A percentile compares a stretch with the other conserved stretches of the same genome.
Conservation (phyloP, 192 early-diverging fungal genomes). For the Backusella liffmaniae region DNA sequence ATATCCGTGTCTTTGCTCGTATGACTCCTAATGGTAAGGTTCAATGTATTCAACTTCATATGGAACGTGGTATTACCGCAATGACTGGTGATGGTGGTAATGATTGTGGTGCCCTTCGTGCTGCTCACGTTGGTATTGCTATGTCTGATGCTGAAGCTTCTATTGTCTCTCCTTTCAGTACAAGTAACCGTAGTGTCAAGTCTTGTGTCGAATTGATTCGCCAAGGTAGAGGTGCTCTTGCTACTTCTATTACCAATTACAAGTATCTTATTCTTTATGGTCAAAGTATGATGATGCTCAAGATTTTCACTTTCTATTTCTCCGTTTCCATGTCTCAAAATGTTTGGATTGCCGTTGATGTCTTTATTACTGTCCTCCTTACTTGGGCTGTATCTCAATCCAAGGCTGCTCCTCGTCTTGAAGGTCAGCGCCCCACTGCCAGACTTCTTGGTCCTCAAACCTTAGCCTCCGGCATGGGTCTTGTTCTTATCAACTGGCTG, state of each 20-base stretch:
- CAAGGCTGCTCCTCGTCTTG: conserved; percentile 50
- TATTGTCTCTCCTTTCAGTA: conserved; percentile 80
- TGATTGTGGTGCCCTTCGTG: conserved; percentile 79
- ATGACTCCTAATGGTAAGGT: conserved; percentile 80
- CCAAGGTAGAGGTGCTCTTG: conserved; percentile 71
- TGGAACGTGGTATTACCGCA: conserved; percentile 71
- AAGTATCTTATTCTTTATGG: conserved; percentile 66
- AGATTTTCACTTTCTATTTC: conserved; percentile 68
- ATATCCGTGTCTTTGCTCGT: conserved; percentile 76
- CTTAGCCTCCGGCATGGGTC: conserved; percentile 57
- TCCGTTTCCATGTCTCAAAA: conserved; percentile 56
- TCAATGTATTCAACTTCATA: conserved; percentile 67
- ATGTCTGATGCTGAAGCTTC: conserved; percentile 78
- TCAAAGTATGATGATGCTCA: conserved; percentile 60
- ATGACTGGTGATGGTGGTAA: conserved; percentile 91
- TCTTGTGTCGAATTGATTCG: conserved; percentile 70
- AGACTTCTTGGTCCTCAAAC: conserved; percentile 71
- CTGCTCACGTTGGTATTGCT: conserved; percentile 79
- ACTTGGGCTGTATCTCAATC: conserved; percentile 64
- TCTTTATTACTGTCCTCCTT: conserved; percentile 59
- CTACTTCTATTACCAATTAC: conserved; percentile 69
- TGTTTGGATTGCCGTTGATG: conserved; percentile 73
- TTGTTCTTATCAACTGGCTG: conserved; percentile 63
- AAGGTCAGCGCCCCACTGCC: conserved; percentile 61
- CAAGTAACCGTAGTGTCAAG: conserved; percentile 56